Conservation (phyloP, 2,329 filamentous ascomycete genomes). For the Diaporthe vaccinii region DNA sequence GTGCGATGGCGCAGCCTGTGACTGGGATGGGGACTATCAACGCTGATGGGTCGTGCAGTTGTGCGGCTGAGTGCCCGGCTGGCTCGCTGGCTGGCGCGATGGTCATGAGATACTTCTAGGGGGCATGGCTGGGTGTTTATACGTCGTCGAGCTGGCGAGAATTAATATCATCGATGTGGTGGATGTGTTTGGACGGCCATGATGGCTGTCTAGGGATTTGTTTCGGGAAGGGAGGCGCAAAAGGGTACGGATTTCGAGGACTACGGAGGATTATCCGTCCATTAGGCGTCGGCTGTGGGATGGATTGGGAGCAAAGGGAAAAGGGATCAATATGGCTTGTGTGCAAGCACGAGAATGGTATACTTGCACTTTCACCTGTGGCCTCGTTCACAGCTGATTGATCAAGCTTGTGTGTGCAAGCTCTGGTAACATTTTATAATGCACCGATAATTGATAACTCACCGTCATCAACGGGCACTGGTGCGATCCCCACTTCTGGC, state of each 20-base stretch:
- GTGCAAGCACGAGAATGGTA: neutral
- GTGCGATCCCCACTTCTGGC: neutral
- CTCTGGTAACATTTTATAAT: neutral
- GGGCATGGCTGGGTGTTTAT: neutral
- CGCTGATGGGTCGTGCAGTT: conserved; percentile 28
- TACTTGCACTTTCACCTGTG: neutral
- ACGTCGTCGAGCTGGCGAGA: too few species aligned
- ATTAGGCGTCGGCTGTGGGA: neutral
- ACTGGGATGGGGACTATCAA: conserved; percentile 11
- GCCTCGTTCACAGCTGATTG: neutral
- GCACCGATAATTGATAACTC: neutral
- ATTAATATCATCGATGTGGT: neutral
- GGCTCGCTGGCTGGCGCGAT: conserved; percentile 22
- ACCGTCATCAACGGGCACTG: neutral
- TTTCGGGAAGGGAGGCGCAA: neutral
- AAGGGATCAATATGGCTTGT: neutral
- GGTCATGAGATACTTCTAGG: conserved; percentile 16
- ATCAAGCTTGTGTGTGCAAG: neutral
- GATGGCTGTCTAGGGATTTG: neutral
- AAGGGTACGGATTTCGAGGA: neutral
- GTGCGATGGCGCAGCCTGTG: neutral
- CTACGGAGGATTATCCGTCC: neutral
- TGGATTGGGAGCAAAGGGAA: neutral
- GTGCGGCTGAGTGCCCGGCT: conserved; percentile 30
- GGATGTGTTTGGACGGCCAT: too few species aligned